Evolutionary conservation across 106 monocot species (phyloP).

Genomic region (Iris macrosiphon): DNA sequence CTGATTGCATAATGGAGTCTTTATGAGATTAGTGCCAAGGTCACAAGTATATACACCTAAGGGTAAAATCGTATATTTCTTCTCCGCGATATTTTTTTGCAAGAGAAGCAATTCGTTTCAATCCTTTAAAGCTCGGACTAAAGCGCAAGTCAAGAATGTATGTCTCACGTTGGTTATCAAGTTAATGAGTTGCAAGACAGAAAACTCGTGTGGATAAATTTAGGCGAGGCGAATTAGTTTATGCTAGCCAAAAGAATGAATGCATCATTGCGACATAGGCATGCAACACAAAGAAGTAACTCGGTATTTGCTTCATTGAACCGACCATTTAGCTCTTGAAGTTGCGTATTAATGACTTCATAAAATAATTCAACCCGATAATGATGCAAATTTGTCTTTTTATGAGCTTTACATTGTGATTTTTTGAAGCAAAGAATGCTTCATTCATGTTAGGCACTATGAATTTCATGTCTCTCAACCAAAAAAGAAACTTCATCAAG

Average conservation of each 20-base stretch:
- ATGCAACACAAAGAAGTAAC: slow-evolving; percentile 1
- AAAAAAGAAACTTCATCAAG: background rate
- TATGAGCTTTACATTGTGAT: background rate
- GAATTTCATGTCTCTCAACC: background rate
- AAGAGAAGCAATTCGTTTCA: no score
- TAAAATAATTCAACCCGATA: background rate
- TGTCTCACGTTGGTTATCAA: background rate
- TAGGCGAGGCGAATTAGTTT: background rate
- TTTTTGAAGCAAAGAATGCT: background rate
- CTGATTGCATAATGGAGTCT: no score
- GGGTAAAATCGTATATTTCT: no score
- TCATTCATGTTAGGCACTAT: background rate
- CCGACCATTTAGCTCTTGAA: slow-evolving; percentile 1
- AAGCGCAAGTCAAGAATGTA: background rate
- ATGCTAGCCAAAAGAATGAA: background rate
- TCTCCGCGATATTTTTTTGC: no score
- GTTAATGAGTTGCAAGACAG: background rate
- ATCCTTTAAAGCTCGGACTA: no score
- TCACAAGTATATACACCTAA: no score
- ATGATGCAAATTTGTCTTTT: background rate
- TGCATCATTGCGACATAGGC: slow-evolving; percentile 1
- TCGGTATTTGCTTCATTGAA: slow-evolving; percentile 1
- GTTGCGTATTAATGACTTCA: slow-evolving; percentile 5
- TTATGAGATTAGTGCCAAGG: no score
- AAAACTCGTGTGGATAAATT: background rate